Conservation (phyloP, 2,329 filamentous ascomycete genomes). For the Cercospora zeae-maydis region DNA sequence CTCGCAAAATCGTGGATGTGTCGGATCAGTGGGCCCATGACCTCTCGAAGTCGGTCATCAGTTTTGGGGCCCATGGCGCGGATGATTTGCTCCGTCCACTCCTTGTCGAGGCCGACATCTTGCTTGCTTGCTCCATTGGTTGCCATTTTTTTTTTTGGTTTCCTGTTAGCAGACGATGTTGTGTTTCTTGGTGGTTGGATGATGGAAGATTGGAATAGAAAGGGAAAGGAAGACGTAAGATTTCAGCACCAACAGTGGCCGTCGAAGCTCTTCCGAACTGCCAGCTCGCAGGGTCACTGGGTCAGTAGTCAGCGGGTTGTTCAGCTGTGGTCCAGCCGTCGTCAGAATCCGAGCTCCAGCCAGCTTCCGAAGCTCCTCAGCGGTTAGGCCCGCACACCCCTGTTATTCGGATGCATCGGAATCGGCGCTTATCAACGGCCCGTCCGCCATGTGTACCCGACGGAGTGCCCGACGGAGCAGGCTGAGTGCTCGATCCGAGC, state of each 20-base stretch:
- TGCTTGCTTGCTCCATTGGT: slow-evolving; percentile 51
- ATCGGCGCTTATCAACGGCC: slow-evolving; percentile 11
- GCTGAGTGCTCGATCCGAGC: slow-evolving; percentile 13
- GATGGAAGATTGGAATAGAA: too few species aligned
- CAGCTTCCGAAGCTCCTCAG: slow-evolving; percentile 12
- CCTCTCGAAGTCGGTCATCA: slow-evolving; percentile 32
- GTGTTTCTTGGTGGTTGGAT: neutral
- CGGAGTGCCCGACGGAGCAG: neutral
- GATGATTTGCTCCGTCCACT: slow-evolving; percentile 36
- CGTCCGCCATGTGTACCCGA: neutral
- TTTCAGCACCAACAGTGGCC: neutral
- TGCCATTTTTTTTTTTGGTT: neutral
- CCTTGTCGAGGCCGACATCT: slow-evolving; percentile 17
- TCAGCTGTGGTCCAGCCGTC: neutral
- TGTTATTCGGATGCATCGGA: slow-evolving; percentile 3
- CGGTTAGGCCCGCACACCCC: slow-evolving; percentile 1
- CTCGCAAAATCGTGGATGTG: slow-evolving; percentile 59
- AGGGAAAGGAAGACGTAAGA: neutral
- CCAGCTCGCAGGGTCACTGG: neutral
- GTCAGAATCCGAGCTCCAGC: slow-evolving; percentile 2
- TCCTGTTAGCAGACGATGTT: neutral
- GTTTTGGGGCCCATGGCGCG: slow-evolving; percentile 38
- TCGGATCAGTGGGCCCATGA: slow-evolving; percentile 51
- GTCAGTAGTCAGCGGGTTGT: slow-evolving; percentile 4
- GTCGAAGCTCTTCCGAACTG: neutral